Evolutionary conservation across 805 yeast species (phyloP).

Genomic region (Yarrowia deformans): DNA sequence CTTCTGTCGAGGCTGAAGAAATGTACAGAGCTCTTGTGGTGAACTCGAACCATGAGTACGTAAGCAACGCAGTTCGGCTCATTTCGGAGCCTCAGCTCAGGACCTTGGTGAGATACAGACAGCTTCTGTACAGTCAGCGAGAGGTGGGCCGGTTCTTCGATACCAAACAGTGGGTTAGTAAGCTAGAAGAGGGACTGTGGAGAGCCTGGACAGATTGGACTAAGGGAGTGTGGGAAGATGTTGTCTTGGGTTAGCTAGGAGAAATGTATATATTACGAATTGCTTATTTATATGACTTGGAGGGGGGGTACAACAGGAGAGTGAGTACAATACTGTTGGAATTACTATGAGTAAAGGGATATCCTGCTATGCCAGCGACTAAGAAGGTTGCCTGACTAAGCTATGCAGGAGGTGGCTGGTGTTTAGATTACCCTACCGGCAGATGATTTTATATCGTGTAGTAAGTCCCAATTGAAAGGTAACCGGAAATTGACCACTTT

Average conservation of each 20-base stretch:
- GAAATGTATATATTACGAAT: neutral
- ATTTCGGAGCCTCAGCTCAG: slow-evolving; percentile 2
- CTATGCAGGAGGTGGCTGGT: too few relatives aligned
- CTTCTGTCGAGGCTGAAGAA: neutral
- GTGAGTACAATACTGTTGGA: too few relatives aligned
- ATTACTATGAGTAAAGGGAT: too few relatives aligned
- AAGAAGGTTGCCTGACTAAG: too few relatives aligned
- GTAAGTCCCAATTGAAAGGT: too few relatives aligned
- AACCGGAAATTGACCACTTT: too few relatives aligned
- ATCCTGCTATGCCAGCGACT: too few relatives aligned
- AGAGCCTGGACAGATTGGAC: slow-evolving; percentile 12
- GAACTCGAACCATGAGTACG: slow-evolving; percentile 4
- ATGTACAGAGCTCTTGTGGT: slow-evolving; percentile 9
- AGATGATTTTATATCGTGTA: too few relatives aligned
- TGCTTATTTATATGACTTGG: neutral
- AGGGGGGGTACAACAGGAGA: too few relatives aligned
- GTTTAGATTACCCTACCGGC: too few relatives aligned
- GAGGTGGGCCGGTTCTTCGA: slow-evolving; percentile 6
- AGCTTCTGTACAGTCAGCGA: slow-evolving; percentile 5
- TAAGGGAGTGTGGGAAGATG: neutral
- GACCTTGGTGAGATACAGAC: neutral
- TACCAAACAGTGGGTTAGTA: slow-evolving; percentile 9
- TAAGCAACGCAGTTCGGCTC: neutral
- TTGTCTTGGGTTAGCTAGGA: neutral
- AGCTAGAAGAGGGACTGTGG: slow-evolving; percentile 9